These are phyloP conservation scores for Fagus crenata DNA, from an alignment of 306 rosid species.

Conservation along the genomic window DNA sequence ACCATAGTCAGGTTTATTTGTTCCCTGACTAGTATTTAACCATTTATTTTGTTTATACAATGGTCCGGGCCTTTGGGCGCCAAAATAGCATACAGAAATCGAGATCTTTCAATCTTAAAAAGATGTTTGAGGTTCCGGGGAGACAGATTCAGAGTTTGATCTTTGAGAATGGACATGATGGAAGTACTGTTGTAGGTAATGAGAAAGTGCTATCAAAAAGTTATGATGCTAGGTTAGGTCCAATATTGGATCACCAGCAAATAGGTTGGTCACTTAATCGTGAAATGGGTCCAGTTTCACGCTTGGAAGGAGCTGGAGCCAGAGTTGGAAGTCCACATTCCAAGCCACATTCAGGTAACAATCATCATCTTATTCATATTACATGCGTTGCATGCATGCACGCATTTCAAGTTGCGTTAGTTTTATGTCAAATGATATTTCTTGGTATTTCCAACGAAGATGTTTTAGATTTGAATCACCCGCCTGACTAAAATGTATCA, in stretches of 20 bases:
- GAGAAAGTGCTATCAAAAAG: conserved; percentile 33
- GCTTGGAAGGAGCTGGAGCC: conserved; percentile 22
- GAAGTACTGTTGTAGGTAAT: conserved; percentile 6
- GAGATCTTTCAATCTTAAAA: conserved; percentile 64
- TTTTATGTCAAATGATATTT: background rate
- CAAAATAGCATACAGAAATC: conserved; percentile 58
- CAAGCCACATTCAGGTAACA: conserved; percentile 48
- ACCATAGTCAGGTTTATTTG: background rate
- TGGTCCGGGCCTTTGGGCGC: conserved; percentile 62
- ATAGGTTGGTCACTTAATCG: conserved; percentile 24
- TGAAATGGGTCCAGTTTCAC: conserved; percentile 23
- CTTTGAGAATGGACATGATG: conserved; percentile 45
- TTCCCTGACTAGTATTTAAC: conserved; percentile 22
- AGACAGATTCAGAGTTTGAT: conserved; percentile 50
- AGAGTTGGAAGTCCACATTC: conserved; percentile 25
- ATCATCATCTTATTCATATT: background rate
- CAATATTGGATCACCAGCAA: conserved; percentile 17
- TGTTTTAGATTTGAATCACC: no score
- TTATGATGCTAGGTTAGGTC: conserved; percentile 21
- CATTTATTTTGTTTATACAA: conserved; percentile 23
- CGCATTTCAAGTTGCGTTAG: conserved; percentile 1
- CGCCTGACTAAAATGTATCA: no score
- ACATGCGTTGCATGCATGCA: background rate
- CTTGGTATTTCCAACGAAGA: no score
- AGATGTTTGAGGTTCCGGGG: conserved; percentile 65